Base-by-base conservation (phyloP, 805 yeast species). In the Cyberlindnera misumaiensis region DNA sequence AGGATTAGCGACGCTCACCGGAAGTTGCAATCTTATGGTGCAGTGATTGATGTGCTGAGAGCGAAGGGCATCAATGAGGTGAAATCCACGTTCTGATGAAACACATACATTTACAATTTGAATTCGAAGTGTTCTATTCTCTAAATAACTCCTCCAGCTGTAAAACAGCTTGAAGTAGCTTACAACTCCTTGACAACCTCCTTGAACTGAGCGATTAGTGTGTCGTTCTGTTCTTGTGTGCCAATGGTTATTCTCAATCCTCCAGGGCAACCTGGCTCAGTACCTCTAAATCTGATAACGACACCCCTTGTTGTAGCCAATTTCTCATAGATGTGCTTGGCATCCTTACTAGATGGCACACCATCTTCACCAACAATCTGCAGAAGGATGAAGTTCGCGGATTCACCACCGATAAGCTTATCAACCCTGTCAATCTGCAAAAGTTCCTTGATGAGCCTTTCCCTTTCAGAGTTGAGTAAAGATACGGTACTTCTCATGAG, bases 201-300 rank as follows among this genome's bases (percentile, higher is more conserved):
- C 28, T 52, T 48, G 32, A 86, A 65, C 53, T 72, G 75, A 28
- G 65, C 53, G 8, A 89, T 54, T 35, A 93, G 59, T 7, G 51
- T 43, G 34, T 64, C 58, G 51, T 87, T 90, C 61, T 93, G 97
- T 39, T 73, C 76, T 18, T 59, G 63, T 1, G 96, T 88, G 13
- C 98, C 98, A 26, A 93, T 67, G 1, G 97, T 84, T 17, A 89
- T 73, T 61, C 98, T 75, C 37, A 93, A 64, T 35, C 87, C 86
- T 25, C 98, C 98, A 4, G 65, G 64, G 58, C 98, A 93, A 28
- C 95, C 95, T 32, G 79, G 71, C 63, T 93, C 98, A 27, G 67
- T 74, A 24, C 98, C 98, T 65, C 98, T 75, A 57, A 75, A 93
- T 61, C 98, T 75, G 12, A 90, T 84, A 34, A 93, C 97, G 16